Evolutionary conservation across 768 basidiomycete species (phyloP).

Genomic region (Chalciporus piperatus): DNA sequence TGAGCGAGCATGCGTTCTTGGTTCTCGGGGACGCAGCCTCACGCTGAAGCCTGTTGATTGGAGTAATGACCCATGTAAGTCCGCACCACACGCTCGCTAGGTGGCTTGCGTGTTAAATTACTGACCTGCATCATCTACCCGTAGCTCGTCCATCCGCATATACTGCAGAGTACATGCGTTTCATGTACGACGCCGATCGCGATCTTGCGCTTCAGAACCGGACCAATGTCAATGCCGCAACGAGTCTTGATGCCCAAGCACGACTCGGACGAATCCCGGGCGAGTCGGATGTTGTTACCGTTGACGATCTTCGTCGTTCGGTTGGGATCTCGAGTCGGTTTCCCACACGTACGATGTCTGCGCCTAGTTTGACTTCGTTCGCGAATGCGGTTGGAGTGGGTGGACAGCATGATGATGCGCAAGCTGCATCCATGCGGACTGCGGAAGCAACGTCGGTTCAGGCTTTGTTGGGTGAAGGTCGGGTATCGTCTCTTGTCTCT

Average conservation of each 20-base stretch:
- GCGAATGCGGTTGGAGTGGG: background rate
- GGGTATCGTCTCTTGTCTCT: too few relatives aligned
- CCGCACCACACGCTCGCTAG: too few relatives aligned
- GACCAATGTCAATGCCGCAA: too few relatives aligned
- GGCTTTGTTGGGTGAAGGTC: too few relatives aligned
- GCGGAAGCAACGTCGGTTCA: too few relatives aligned
- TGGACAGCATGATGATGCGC: too few relatives aligned
- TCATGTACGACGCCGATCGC: background rate
- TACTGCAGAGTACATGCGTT: constrained; percentile 1
- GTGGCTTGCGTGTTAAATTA: background rate
- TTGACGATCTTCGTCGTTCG: background rate
- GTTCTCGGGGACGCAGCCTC: background rate
- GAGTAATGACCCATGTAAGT: constrained; percentile 10
- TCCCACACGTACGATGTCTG: background rate
- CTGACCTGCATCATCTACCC: background rate
- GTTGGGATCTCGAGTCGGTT: background rate
- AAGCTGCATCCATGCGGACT: too few relatives aligned
- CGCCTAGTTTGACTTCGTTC: background rate
- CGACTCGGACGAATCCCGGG: too few relatives aligned
- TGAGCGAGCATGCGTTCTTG: background rate
- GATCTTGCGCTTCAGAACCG: background rate
- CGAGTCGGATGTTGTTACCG: background rate
- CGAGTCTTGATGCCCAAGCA: background rate
- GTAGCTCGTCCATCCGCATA: constrained; percentile 6
- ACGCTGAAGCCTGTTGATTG: constrained; percentile 9